phyloP scores from a whole-genome alignment of 2,329 filamentous ascomycete species.

The Coniochaeta sp. region DNA sequence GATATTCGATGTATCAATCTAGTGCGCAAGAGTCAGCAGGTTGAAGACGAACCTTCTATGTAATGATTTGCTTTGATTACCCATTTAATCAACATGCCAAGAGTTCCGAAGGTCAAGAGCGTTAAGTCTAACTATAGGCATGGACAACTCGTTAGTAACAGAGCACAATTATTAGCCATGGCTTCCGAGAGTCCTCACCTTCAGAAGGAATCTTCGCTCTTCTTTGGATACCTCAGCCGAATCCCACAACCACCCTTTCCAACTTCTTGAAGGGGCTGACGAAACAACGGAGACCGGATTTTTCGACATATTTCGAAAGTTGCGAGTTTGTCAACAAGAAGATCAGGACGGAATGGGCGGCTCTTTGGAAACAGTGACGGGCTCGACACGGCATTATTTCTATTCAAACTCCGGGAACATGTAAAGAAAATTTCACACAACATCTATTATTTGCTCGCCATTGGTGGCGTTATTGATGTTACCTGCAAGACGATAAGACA shows the following conservation, averaged over 20 bases:
- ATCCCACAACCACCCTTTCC: neutral
- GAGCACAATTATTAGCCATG: neutral
- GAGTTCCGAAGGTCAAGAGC: neutral
- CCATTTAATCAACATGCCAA: neutral
- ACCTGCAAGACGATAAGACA: neutral
- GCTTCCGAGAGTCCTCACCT: neutral
- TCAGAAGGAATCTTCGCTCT: neutral
- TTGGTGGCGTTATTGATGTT: neutral
- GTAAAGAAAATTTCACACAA: neutral
- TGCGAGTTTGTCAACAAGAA: neutral
- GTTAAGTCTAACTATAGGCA: neutral
- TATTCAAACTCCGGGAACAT: neutral
- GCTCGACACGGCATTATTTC: neutral
- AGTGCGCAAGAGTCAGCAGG: neutral
- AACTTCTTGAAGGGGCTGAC: neutral
- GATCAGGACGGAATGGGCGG: neutral
- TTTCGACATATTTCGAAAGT: neutral
- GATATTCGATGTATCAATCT: neutral
- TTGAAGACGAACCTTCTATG: neutral
- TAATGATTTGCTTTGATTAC: neutral
- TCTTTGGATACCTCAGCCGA: neutral
- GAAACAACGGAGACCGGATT: neutral
- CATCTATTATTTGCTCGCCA: neutral
- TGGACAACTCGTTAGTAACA: neutral
- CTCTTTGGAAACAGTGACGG: neutral